Percentiles rank a stretch among this genome's conserved stretches.
Evolutionary conservation across 345 rosid species (phyloP).

Genomic region (Populus tremula): DNA sequence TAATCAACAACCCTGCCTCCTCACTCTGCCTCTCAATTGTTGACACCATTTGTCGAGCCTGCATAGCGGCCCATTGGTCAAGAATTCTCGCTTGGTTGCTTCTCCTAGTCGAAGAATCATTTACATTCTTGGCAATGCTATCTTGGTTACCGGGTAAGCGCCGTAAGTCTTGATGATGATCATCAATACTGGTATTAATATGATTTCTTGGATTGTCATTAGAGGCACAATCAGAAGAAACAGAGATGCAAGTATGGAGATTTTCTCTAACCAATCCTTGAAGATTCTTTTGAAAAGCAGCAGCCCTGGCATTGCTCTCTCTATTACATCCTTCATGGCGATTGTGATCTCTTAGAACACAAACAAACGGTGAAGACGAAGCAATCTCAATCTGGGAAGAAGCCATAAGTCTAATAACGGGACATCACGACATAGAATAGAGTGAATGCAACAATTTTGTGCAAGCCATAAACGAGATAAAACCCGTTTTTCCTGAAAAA

Average conservation of each 20-base stretch:
- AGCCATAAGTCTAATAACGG: conserved; percentile 42
- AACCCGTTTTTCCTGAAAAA: conserved; percentile 5
- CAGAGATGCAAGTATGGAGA: conserved; percentile 37
- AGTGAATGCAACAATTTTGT: background rate
- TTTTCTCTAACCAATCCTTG: conserved; percentile 61
- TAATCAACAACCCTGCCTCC: conserved; percentile 24
- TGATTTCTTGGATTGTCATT: conserved; percentile 17
- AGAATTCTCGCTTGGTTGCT: conserved; percentile 26
- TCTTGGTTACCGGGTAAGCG: conserved; percentile 15
- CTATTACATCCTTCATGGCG: conserved; percentile 41
- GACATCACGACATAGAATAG: background rate
- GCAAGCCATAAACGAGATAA: background rate
- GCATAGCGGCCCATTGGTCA: conserved; percentile 45
- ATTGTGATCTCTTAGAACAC: conserved; percentile 55
- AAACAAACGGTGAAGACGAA: conserved; percentile 55
- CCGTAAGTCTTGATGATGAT: background rate
- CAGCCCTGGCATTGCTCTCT: conserved; percentile 39
- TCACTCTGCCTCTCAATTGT: conserved; percentile 32
- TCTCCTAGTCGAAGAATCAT: conserved; percentile 15
- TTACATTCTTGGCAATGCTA: background rate
- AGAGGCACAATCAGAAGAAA: conserved; percentile 20
- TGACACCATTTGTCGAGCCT: conserved; percentile 41
- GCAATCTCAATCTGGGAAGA: conserved; percentile 63
- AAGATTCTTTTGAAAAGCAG: conserved; percentile 54
- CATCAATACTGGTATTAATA: background rate